These are phyloP conservation scores for Colletotrichum limetticola DNA, from an alignment of 2,329 filamentous ascomycete species.

Conservation along the genomic window DNA sequence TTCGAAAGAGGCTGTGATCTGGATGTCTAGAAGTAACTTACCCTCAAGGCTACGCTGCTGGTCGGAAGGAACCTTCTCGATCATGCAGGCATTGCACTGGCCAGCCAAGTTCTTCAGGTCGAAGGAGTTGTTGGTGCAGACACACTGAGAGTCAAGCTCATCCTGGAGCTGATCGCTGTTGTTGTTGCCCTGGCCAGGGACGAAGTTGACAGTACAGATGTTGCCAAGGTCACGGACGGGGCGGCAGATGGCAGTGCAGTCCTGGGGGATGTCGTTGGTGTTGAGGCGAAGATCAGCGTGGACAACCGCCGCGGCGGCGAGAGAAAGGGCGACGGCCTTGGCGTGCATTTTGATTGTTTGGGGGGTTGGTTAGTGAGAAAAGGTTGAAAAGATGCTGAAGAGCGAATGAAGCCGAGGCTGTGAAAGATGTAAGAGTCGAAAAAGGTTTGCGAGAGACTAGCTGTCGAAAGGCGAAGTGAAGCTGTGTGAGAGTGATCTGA, in stretches of 20 bases:
- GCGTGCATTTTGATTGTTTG: constrained; percentile 42
- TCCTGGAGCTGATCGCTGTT: constrained; percentile 33
- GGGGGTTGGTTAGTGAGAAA: background rate
- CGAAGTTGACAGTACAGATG: constrained; percentile 48
- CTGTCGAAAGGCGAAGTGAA: constrained; percentile 35
- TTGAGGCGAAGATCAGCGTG: constrained; percentile 48
- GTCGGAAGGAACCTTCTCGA: constrained; percentile 41
- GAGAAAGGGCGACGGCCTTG: constrained; percentile 40
- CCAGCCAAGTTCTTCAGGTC: constrained; percentile 30
- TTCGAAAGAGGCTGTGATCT: background rate
- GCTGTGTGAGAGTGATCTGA: constrained; percentile 26
- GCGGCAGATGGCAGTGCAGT: constrained; percentile 48
- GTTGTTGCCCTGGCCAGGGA: constrained; percentile 33
- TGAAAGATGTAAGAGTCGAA: constrained; percentile 8
- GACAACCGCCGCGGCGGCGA: constrained; percentile 43
- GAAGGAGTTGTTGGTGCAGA: constrained; percentile 35
- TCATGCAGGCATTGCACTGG: constrained; percentile 50
- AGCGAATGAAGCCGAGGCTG: constrained; percentile 32
- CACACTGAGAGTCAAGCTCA: constrained; percentile 32
- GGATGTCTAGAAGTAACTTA: background rate
- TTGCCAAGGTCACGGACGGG: constrained; percentile 48
- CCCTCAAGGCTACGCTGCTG: constrained; percentile 35
- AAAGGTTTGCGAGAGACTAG: constrained; percentile 30
- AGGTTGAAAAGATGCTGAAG: constrained; percentile 2
- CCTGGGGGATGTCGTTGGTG: constrained; percentile 46